A percentile compares a stretch with the other conserved stretches of the same genome.
These are phyloP conservation scores for Polychaeton citri DNA, from an alignment of 2,329 filamentous ascomycete genomes.

Conservation along the genomic window DNA sequence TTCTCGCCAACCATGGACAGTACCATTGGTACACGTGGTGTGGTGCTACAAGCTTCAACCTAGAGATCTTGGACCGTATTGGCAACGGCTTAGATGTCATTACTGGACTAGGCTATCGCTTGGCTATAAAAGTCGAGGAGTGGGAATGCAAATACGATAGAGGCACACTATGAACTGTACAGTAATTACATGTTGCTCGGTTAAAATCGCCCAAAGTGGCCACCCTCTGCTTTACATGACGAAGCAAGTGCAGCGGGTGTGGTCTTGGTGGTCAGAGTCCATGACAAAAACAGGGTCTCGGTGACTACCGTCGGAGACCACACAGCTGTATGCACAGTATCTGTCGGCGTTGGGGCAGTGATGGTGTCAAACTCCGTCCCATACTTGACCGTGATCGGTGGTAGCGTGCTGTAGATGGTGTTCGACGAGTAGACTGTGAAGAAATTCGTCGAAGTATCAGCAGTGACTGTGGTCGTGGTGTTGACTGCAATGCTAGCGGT, in stretches of 20 bases:
- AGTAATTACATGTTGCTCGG: not conserved
- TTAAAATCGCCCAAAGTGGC: conserved; percentile 12
- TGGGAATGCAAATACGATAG: too few species aligned
- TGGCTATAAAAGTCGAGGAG: too few species aligned
- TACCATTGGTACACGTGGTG: too few species aligned
- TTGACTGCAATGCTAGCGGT: conserved; percentile 18
- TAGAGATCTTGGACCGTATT: not conserved
- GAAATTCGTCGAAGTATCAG: conserved; percentile 1
- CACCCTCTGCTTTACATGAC: conserved; percentile 21
- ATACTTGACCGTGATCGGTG: conserved; percentile 23
- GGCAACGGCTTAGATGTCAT: too few species aligned
- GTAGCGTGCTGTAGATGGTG: conserved; percentile 14
- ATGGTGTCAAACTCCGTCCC: conserved; percentile 21
- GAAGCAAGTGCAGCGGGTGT: conserved; percentile 23
- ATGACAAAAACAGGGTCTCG: conserved; percentile 18
- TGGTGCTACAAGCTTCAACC: not conserved
- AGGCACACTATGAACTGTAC: conserved; percentile 1
- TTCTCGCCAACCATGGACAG: too few species aligned
- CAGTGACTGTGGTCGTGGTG: conserved; percentile 15
- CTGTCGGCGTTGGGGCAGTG: conserved; percentile 24
- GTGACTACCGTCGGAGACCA: conserved; percentile 19
- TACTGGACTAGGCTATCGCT: too few species aligned
- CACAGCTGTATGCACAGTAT: conserved; percentile 15
- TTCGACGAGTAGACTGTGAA: conserved; percentile 4
- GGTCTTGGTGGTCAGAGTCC: conserved; percentile 20